Percentiles rank a stretch among this genome's conserved stretches.
phyloP scores from a whole-genome alignment of 2,329 filamentous ascomycete species.

The Colletotrichum paranaense region DNA sequence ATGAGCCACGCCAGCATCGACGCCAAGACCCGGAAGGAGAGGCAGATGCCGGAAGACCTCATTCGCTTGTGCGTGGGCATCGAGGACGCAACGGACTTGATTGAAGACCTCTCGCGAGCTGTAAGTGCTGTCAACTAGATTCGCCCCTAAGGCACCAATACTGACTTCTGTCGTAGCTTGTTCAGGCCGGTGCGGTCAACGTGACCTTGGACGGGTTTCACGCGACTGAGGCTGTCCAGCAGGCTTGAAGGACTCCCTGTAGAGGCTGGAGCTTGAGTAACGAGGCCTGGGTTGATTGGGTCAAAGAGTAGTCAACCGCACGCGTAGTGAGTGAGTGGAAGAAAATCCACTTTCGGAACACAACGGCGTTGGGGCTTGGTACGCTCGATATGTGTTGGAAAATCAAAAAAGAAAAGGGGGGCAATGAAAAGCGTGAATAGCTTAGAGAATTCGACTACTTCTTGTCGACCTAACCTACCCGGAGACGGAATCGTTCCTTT shows the following conservation, averaged over 20 bases:
- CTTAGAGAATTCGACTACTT: neutral
- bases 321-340: neutral
- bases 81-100: conserved; percentile 89
- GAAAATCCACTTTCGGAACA: conserved; percentile 1
- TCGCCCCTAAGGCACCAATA: neutral
- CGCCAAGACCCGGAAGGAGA: conserved; percentile 88
- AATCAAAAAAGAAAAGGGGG: no score
- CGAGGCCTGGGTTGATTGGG: neutral
- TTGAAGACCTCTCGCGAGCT: conserved; percentile 91
- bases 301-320: neutral
- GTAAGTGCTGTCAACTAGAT: conserved; percentile 68
- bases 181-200: conserved; percentile 92
- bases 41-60: conserved; percentile 95
- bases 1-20: conserved; percentile 99
- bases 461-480: neutral
- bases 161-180: conserved; percentile 69
- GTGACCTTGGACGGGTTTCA: conserved; percentile 86
- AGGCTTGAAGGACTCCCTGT: neutral
- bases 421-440: neutral
- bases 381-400: neutral
- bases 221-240: conserved; percentile 55
- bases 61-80: conserved; percentile 97
- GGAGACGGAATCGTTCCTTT: neutral
- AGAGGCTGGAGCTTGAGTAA: neutral
- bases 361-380: neutral